A percentile compares a stretch with the other conserved stretches of the same genome.
Conservation (phyloP, 208 protist species). For the Trypanosomatidae sp. region DNA sequence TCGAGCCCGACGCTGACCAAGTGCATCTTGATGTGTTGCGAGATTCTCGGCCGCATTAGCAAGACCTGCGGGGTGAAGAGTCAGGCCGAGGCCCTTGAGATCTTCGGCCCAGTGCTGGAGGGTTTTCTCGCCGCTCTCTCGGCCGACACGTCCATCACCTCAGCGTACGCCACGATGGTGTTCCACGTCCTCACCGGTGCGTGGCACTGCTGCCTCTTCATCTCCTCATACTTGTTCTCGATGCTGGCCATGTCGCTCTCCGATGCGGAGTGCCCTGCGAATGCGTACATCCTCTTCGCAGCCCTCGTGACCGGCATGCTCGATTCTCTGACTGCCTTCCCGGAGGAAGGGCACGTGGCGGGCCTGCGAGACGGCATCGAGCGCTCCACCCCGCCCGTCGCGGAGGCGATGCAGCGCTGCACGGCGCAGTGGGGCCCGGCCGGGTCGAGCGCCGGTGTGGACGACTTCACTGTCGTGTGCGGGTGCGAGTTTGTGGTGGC, state of each 20-base stretch:
- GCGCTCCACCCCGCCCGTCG: conserved; percentile 12
- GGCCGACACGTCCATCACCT: conserved; percentile 24
- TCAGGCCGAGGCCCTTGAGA: conserved; percentile 20
- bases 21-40: conserved; percentile 37
- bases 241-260: conserved; percentile 33
- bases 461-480: conserved; percentile 30
- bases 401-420: conserved; percentile 8
- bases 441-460: background rate
- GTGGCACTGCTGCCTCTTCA: conserved; percentile 26
- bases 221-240: conserved; percentile 37
- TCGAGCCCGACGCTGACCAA: conserved; percentile 27
- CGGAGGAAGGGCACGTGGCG: conserved; percentile 5
- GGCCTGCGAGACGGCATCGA: conserved; percentile 15
- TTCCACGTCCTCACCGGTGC: conserved; percentile 52
- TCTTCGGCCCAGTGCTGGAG: conserved; percentile 38
- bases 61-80: conserved; percentile 14
- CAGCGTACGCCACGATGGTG: conserved; percentile 74
- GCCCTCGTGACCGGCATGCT: conserved; percentile 34
- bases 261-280: conserved; percentile 14
- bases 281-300: conserved; percentile 31
- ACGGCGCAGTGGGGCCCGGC: conserved; percentile 4
- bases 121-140: conserved; percentile 25
- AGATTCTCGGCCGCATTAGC: conserved; percentile 33
- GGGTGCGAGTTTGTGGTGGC: conserved; percentile 50
- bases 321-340: conserved; percentile 23